Base-by-base conservation (phyloP, 1,284 basidiomycete genomes). In the Cutaneotrichosporon sp. region DNA sequence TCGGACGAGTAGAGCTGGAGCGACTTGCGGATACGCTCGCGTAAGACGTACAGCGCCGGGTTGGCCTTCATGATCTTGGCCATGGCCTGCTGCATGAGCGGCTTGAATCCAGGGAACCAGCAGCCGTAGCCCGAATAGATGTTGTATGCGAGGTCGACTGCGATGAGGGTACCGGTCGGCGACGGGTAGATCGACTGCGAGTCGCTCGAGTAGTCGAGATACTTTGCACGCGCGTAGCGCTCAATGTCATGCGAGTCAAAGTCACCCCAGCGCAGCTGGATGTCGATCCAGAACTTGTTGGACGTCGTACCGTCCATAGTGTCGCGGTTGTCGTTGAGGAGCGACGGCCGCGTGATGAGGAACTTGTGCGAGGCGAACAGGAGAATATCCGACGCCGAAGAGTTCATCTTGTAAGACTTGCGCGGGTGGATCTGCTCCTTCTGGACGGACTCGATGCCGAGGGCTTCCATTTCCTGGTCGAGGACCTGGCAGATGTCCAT, bases 391-490 rank as follows among this genome's bases (percentile, higher is more conserved):
- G 96, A 96, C 47, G 84, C 84, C n/a, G 83, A 86, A 13, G 95
- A 97, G 82, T 98, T 99, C 93, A 99, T 97, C 86, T 98, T 97
- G 87, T 99, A 99, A 85, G 92, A 97, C 85, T 98, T 99, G 82
- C 96, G 90, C 74, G 97, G 96, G 81, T 78, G 82, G 65, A 62
- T 61, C 49, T 40, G 65, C 63, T 69, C 66, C 83, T 99, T 99
- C 81, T 99, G 97, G 2, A 99, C 97, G 0, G 95, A 98, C 84
- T 99, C 97, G 75, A 99, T 99, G 74, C 97, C 94, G 6, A 99
- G 83, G 0, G 97, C 95, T 79, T 99, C 97, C 46, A 99, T 86
- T 76, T 99, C 96, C 81, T 98, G 96, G 82, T 99, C 97, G 73
- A 99, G 97, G 21, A 99, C 96, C 86, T 99, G 96, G 83, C 93